A percentile compares a stretch with the other conserved stretches of the same genome.
Evolutionary conservation across 768 basidiomycete genomes (phyloP).

Genomic region (Termitomyces sp.): DNA sequence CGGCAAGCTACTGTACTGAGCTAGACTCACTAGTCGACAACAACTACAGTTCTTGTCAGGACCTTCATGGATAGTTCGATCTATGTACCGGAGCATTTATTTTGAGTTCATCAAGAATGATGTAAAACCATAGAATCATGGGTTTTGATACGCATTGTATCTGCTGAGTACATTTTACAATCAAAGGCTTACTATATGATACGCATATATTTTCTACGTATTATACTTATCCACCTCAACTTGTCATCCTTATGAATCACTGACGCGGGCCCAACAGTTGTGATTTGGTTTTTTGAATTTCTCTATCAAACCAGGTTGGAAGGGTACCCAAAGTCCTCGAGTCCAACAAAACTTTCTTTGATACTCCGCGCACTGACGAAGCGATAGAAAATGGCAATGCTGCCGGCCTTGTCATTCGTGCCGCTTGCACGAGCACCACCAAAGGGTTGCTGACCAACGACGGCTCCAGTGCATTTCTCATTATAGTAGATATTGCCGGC

Average conservation of each 20-base stretch:
- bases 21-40: too few species aligned
- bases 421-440: conserved; percentile 91
- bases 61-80: too few species aligned
- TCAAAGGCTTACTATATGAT: neutral
- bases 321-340: conserved; percentile 81
- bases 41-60: too few species aligned
- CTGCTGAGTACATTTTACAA: neutral
- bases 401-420: conserved; percentile 97
- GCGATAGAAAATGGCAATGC: conserved; percentile 63
- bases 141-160: neutral
- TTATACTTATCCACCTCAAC: too few species aligned
- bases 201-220: too few species aligned
- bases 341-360: conserved; percentile 92
- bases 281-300: neutral
- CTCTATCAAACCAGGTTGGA: conserved; percentile 59
- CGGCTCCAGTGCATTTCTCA: conserved; percentile 97
- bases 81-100: too few species aligned
- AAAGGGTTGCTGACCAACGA: conserved; percentile 97
- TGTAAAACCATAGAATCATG: neutral
- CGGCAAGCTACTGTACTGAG: too few species aligned
- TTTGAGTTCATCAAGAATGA: neutral
- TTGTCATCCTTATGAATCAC: too few species aligned
- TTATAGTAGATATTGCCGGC: conserved; percentile 98
- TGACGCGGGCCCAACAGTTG: neutral
- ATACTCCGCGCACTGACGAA: conserved; percentile 88